Evolutionary conservation across 2,329 filamentous ascomycete genomes (phyloP).

Genomic region (Orbilia ellipsospora): DNA sequence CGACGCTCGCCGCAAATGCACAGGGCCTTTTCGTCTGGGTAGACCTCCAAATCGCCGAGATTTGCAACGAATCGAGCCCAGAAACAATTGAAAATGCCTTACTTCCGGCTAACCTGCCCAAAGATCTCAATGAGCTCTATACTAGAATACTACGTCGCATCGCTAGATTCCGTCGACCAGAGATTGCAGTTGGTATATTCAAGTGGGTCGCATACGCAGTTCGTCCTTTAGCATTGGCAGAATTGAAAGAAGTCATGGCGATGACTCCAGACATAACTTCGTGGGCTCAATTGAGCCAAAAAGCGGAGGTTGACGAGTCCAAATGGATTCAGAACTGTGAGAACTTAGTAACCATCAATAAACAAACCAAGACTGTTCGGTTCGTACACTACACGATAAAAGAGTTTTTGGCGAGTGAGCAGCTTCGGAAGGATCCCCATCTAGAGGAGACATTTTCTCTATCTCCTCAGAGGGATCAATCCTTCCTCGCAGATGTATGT

Average conservation of each 20-base stretch:
- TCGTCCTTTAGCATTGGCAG: slow-evolving; percentile 61
- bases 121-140: slow-evolving; percentile 43
- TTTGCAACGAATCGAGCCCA: slow-evolving; percentile 35
- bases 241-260: slow-evolving; percentile 62
- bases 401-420: slow-evolving; percentile 12
- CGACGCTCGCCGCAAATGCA: slow-evolving; percentile 15
- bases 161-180: slow-evolving; percentile 38
- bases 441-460: background rate
- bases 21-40: slow-evolving; percentile 52
- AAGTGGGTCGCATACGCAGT: slow-evolving; percentile 61
- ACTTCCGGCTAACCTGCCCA: slow-evolving; percentile 17
- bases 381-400: slow-evolving; percentile 36
- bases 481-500: background rate
- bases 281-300: slow-evolving; percentile 1
- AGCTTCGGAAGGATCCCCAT: background rate
- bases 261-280: background rate
- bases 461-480: background rate
- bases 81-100: slow-evolving; percentile 29
- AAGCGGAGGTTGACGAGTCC: slow-evolving; percentile 12
- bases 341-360: slow-evolving; percentile 23
- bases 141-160: slow-evolving; percentile 30
- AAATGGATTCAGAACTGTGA: slow-evolving; percentile 50
- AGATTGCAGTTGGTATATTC: slow-evolving; percentile 59
- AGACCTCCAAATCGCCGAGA: slow-evolving; percentile 39
- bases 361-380: slow-evolving; percentile 4